Percentiles rank a stretch among this genome's conserved stretches.
Conservation (phyloP, 257 asterid genomes). For the Solanum megistacrolobum region DNA sequence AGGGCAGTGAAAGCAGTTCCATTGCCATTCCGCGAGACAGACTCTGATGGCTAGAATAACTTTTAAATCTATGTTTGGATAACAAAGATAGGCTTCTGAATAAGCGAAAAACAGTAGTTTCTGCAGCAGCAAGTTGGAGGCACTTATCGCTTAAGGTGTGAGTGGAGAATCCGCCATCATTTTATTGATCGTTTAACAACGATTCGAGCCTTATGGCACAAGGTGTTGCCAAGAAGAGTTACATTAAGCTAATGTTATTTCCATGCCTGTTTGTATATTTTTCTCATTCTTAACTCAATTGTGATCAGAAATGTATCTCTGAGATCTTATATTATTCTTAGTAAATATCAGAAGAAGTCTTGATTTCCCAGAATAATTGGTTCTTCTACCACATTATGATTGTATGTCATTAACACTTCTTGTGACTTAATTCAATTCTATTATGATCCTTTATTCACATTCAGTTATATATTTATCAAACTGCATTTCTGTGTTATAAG, state of each 20-base stretch:
- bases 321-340: not conserved
- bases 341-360: not conserved
- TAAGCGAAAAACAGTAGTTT: slow-evolving; percentile 3
- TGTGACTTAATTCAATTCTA: not conserved
- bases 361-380: not conserved
- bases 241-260: slow-evolving; percentile 2
- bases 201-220: not conserved
- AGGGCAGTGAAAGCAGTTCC: slow-evolving; percentile 94
- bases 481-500: not conserved
- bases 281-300: slow-evolving; percentile 2
- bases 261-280: not conserved
- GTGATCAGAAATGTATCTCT: not conserved
- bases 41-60: slow-evolving; percentile 46
- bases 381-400: not conserved
- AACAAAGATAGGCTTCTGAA: not conserved
- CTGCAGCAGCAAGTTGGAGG: not conserved
- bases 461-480: not conserved
- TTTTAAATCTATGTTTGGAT: not conserved
- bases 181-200: not conserved
- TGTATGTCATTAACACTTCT: not conserved
- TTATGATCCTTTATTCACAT: not conserved
- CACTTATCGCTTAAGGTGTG: not conserved
- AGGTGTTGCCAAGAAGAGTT: not conserved
- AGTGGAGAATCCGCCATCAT: not conserved
- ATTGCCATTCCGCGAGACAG: slow-evolving; percentile 65